These are phyloP conservation scores for Orbilia oligospora DNA, from an alignment of 2,329 filamentous ascomycete genomes.

Conservation along the genomic window DNA sequence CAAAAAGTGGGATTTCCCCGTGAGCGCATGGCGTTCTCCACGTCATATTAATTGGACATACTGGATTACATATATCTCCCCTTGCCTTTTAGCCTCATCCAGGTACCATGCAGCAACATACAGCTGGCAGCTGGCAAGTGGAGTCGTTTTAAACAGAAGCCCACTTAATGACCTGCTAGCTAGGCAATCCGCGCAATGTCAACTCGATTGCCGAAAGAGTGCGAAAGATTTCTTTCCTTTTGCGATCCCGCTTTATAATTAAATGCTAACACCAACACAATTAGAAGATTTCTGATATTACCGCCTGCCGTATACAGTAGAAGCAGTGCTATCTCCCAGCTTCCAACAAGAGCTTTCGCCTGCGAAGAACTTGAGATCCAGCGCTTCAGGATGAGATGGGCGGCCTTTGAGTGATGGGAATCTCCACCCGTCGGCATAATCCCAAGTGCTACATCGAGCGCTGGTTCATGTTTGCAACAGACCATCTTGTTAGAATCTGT, in stretches of 20 bases:
- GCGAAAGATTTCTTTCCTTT: conserved; percentile 27
- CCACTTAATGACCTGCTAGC: too few relatives aligned
- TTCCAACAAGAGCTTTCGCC: conserved; percentile 32
- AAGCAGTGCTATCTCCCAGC: conserved; percentile 26
- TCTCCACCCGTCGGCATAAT: conserved; percentile 56
- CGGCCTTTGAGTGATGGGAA: conserved; percentile 41
- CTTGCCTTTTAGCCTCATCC: conserved; percentile 20
- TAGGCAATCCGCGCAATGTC: conserved; percentile 20
- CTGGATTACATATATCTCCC: conserved; percentile 15
- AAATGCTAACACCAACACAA: conserved; percentile 26
- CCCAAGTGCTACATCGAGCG: conserved; percentile 35
- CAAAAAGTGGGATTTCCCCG: conserved; percentile 33
- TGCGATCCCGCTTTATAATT: conserved; percentile 18
- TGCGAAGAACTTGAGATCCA: conserved; percentile 5
- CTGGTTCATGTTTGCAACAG: conserved; percentile 38
- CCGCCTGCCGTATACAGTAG: conserved; percentile 24
- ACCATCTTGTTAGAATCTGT: conserved; percentile 23
- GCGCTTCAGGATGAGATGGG: conserved; percentile 20
- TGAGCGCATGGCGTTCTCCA: conserved; percentile 35
- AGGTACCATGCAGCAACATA: conserved; percentile 27
- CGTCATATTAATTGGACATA: conserved; percentile 27
- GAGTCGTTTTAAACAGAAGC: conserved; percentile 27
- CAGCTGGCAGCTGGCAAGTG: conserved; percentile 26
- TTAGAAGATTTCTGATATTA: conserved; percentile 15
- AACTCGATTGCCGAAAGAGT: conserved; percentile 34